phyloP scores from a whole-genome alignment of 2,329 filamentous ascomycete species.

The Trematosphaeria pertusa region DNA sequence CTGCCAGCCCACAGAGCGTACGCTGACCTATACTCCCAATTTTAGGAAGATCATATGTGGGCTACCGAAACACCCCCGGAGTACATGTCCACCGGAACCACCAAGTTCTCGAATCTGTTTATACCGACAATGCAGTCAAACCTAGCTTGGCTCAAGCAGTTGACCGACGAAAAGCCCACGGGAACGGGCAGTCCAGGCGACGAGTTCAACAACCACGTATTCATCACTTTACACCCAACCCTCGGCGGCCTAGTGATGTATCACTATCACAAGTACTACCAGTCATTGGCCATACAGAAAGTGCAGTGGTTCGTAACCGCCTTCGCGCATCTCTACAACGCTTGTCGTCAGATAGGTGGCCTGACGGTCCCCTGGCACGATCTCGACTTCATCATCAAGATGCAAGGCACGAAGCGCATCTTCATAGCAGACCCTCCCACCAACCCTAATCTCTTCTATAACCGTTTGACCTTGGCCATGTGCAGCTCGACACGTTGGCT shows the following conservation, averaged over 20 bases:
- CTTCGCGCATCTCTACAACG: conserved; percentile 29
- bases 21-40: too few relatives aligned
- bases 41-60: conserved; percentile 28
- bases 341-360: conserved; percentile 22
- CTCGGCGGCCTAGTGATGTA: conserved; percentile 19
- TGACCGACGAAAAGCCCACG: conserved; percentile 2
- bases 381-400: conserved; percentile 27
- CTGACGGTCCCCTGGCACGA: conserved; percentile 22
- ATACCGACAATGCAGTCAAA: conserved; percentile 8
- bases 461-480: conserved; percentile 12
- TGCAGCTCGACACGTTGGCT: conserved; percentile 7
- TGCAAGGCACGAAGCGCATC: conserved; percentile 20
- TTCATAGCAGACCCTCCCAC: conserved; percentile 23
- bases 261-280: conserved; percentile 15
- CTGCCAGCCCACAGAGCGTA: too few relatives aligned
- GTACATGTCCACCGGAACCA: conserved; percentile 21
- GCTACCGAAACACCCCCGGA: conserved; percentile 18
- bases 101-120: conserved; percentile 25
- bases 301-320: conserved; percentile 23
- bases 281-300: conserved; percentile 13
- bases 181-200: neutral
- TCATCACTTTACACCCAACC: conserved; percentile 20
- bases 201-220: conserved; percentile 2
- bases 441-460: conserved; percentile 17
- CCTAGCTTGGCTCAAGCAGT: conserved; percentile 15